Percentiles rank a stretch among this genome's conserved stretches.
Conservation (phyloP, 2,329 filamentous ascomycete species). For the Emericellopsis cladophorae region DNA sequence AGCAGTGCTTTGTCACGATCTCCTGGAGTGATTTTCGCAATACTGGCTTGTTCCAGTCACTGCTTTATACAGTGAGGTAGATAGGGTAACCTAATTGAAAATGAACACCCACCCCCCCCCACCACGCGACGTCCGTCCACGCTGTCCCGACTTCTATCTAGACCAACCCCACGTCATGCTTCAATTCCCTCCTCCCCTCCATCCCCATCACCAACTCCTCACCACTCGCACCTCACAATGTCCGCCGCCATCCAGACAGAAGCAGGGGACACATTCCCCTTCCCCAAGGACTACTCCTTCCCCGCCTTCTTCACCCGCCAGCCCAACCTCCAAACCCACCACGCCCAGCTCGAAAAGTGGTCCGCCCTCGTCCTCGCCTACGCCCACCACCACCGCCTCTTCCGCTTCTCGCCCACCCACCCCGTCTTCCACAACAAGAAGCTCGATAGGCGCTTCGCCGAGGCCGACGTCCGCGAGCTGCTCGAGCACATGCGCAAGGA, state of each 20-base stretch:
- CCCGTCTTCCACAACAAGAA: conserved; percentile 46
- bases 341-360: conserved; percentile 76
- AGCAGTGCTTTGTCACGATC: no score
- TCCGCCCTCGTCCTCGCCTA: conserved; percentile 73
- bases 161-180: neutral
- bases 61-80: no score
- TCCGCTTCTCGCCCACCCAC: conserved; percentile 53
- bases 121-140: no score
- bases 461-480: conserved; percentile 42
- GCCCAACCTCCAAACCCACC: conserved; percentile 58
- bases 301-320: conserved; percentile 80
- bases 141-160: neutral
- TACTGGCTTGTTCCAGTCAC: no score
- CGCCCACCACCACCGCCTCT: conserved; percentile 66
- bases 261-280: conserved; percentile 27
- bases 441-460: conserved; percentile 36
- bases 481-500: conserved; percentile 46
- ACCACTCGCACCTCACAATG: conserved; percentile 1
- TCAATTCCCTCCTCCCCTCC: no score
- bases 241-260: neutral
- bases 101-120: no score
- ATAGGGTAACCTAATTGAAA: no score
- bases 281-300: conserved; percentile 59
- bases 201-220: neutral
- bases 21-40: no score